phyloP scores from a whole-genome alignment of 768 basidiomycete species.

The Boletus patriciae region DNA sequence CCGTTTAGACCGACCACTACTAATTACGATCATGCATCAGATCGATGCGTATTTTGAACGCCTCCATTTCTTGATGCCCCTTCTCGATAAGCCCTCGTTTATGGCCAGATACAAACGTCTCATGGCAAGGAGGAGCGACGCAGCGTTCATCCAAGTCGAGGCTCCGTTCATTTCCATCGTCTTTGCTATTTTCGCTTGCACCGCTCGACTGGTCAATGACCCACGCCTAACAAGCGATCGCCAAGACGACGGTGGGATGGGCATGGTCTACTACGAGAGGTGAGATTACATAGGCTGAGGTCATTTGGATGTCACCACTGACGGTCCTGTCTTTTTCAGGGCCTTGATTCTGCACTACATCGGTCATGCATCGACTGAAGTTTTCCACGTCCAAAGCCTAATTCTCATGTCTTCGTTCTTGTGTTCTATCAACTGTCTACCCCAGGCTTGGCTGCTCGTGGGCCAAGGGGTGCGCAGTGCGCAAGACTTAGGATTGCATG shows the following conservation, averaged over 20 bases:
- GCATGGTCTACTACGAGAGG: conserved; percentile 89
- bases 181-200: conserved; percentile 90
- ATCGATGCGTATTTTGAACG: conserved; percentile 85
- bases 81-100: conserved; percentile 85
- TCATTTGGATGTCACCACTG: background rate
- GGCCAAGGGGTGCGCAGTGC: conserved; percentile 89
- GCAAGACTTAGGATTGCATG: conserved; percentile 90
- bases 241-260: conserved; percentile 79
- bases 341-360: conserved; percentile 91
- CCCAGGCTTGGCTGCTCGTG: conserved; percentile 90
- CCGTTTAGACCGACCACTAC: conserved; percentile 14
- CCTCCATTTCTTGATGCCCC: conserved; percentile 85
- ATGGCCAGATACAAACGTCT: conserved; percentile 65
- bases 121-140: conserved; percentile 68
- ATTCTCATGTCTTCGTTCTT: conserved; percentile 87
- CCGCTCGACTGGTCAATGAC: conserved; percentile 77
- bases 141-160: conserved; percentile 53
- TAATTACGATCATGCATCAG: conserved; percentile 42
- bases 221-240: conserved; percentile 60
- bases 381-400: conserved; percentile 88
- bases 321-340: conserved; percentile 39
- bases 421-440: conserved; percentile 90
- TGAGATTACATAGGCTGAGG: conserved; percentile 35
- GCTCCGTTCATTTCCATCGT: conserved; percentile 78
- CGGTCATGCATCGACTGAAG: conserved; percentile 81